phyloP scores from a whole-genome alignment of 2,329 filamentous ascomycete species.

The Trichoderma asperellum region DNA sequence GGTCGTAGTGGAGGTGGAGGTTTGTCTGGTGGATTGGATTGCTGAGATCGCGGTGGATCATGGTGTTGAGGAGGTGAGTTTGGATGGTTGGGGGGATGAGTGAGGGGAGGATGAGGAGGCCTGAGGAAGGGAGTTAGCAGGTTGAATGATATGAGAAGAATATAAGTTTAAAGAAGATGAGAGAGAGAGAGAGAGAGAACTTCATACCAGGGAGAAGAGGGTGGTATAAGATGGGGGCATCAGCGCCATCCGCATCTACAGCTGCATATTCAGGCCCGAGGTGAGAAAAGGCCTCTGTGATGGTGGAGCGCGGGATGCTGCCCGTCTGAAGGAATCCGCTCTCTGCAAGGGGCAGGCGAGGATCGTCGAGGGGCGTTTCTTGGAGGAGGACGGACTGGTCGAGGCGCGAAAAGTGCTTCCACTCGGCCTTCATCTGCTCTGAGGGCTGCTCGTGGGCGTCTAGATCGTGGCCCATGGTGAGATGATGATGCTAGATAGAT shows the following conservation, averaged over 20 bases:
- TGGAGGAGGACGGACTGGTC: constrained; percentile 55
- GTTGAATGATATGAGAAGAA: not conserved
- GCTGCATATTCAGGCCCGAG: constrained; percentile 43
- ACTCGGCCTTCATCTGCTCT: constrained; percentile 67
- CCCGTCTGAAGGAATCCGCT: constrained; percentile 52
- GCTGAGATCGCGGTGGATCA: constrained; percentile 78
- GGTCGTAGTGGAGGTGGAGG: constrained; percentile 78
- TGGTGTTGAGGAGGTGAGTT: constrained; percentile 66
- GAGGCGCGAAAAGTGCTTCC: constrained; percentile 73
- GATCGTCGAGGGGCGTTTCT: constrained; percentile 63
- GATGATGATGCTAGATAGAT: constrained; percentile 33
- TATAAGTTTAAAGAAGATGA: too few relatives aligned
- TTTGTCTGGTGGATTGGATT: constrained; percentile 81
- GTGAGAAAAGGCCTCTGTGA: constrained; percentile 50
- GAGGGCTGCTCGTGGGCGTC: constrained; percentile 82
- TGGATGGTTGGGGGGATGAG: constrained; percentile 74
- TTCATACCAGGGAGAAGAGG: constrained; percentile 68
- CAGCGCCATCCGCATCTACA: constrained; percentile 36
- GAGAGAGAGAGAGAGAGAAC: too few relatives aligned
- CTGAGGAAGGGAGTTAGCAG: constrained; percentile 48
- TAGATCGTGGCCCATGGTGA: constrained; percentile 48
- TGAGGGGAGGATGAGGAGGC: constrained; percentile 76
- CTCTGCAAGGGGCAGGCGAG: constrained; percentile 43
- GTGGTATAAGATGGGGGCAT: constrained; percentile 64
- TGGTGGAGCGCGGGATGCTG: constrained; percentile 47